Evolutionary conservation across 768 basidiomycete species (phyloP).

Genomic region (Suillus discolor): DNA sequence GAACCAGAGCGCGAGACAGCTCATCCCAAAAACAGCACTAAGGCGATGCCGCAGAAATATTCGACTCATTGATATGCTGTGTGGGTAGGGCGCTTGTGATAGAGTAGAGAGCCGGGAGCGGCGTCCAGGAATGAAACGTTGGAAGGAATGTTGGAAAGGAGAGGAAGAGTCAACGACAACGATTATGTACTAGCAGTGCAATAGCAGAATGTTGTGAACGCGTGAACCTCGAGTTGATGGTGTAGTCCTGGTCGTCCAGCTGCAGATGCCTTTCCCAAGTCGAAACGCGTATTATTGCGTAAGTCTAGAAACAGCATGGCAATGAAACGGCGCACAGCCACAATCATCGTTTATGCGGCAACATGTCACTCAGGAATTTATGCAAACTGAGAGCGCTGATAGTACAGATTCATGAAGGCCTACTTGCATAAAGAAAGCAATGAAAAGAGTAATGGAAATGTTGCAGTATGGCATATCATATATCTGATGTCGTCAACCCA

Average conservation of each 20-base stretch:
- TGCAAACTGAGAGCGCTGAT: constrained; percentile 8
- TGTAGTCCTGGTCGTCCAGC: not conserved
- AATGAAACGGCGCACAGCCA: not conserved
- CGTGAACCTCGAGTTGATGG: constrained; percentile 4
- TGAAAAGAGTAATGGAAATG: constrained; percentile 16
- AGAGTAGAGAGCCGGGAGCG: not conserved
- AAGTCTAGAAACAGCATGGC: not conserved
- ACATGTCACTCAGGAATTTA: constrained; percentile 1
- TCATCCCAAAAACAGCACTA: not conserved
- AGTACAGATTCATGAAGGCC: constrained; percentile 13
- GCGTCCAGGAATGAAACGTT: not conserved
- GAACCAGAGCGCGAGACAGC: not conserved
- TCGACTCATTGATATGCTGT: not conserved
- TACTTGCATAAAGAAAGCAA: constrained; percentile 18
- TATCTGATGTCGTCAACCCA: constrained; percentile 22
- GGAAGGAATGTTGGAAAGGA: constrained; percentile 7
- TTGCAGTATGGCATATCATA: constrained; percentile 28
- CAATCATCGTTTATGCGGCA: not conserved
- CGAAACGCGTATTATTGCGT: not conserved
- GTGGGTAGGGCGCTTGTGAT: not conserved
- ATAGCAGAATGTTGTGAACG: not conserved
- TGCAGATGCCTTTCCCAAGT: not conserved
- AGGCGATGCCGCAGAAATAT: constrained; percentile 5
- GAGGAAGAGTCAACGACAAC: not conserved
- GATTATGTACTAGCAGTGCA: constrained; percentile 3